phyloP scores from a whole-genome alignment of 2,329 filamentous ascomycete genomes.

The Camillea tinctor region DNA sequence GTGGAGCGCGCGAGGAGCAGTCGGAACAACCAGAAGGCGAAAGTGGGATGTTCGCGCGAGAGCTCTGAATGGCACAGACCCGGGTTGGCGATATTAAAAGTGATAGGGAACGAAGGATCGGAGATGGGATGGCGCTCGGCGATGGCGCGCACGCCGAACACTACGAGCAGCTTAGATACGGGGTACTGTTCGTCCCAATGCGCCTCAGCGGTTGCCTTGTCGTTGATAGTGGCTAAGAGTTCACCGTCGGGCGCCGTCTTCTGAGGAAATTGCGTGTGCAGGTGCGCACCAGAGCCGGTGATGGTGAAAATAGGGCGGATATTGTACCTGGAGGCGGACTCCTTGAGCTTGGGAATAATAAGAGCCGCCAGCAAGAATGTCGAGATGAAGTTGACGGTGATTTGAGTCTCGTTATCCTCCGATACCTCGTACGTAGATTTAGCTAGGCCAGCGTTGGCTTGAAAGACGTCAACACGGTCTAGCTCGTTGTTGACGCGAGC shows the following conservation, averaged over 20 bases:
- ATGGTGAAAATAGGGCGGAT: constrained; percentile 29
- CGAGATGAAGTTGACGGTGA: constrained; percentile 54
- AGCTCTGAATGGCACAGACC: constrained; percentile 52
- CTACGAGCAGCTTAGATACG: constrained; percentile 33
- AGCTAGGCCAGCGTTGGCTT: constrained; percentile 43
- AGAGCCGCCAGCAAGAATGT: constrained; percentile 50
- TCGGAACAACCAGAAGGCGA: constrained; percentile 27
- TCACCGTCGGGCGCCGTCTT: constrained; percentile 22
- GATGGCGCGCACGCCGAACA: constrained; percentile 27
- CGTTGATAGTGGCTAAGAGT: constrained; percentile 30
- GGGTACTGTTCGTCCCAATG: constrained; percentile 22
- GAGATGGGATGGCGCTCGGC: constrained; percentile 12
- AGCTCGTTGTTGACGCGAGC: constrained; percentile 35
- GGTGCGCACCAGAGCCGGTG: constrained; percentile 29
- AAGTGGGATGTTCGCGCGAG: constrained; percentile 32
- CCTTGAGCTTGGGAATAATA: constrained; percentile 50
- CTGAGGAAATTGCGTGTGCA: constrained; percentile 28
- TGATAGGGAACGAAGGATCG: constrained; percentile 33
- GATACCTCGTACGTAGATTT: constrained; percentile 31
- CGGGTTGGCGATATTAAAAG: constrained; percentile 52
- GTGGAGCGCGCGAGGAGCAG: constrained; percentile 40
- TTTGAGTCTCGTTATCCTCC: constrained; percentile 46
- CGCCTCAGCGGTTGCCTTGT: constrained; percentile 1
- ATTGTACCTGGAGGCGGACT: constrained; percentile 29
- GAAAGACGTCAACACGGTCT: constrained; percentile 42